Evolutionary conservation across 768 basidiomycete genomes (phyloP).

Genomic region (Cytidiella melzeri): DNA sequence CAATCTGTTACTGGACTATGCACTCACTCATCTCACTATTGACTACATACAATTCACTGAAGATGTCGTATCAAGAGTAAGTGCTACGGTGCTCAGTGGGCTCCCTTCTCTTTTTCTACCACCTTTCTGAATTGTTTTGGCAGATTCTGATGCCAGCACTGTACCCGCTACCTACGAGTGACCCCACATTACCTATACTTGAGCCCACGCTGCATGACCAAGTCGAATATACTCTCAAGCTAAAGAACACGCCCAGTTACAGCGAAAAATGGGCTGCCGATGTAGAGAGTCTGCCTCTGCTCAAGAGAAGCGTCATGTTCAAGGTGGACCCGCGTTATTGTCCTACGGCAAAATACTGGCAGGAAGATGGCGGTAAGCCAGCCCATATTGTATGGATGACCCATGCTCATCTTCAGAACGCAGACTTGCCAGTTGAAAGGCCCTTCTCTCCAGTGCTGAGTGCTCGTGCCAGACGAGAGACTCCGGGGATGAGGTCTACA

Average conservation of each 20-base stretch:
- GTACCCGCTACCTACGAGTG: constrained; percentile 38
- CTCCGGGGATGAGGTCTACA: constrained; percentile 34
- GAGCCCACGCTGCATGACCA: constrained; percentile 5
- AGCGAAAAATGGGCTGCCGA: constrained; percentile 41
- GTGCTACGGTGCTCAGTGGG: neutral
- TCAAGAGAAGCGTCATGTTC: neutral
- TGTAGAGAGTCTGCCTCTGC: constrained; percentile 13
- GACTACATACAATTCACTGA: constrained; percentile 53
- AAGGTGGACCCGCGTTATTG: too few species aligned
- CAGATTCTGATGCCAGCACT: constrained; percentile 39
- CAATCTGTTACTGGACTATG: constrained; percentile 48
- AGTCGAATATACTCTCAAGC: constrained; percentile 1
- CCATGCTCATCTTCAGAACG: too few species aligned
- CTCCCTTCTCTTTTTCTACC: too few species aligned
- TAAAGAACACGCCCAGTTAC: constrained; percentile 26
- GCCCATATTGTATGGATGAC: too few species aligned
- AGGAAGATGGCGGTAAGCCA: too few species aligned
- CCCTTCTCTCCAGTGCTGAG: constrained; percentile 43
- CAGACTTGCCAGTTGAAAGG: constrained; percentile 6
- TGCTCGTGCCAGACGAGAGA: constrained; percentile 39
- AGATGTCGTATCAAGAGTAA: constrained; percentile 40
- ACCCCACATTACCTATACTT: constrained; percentile 44
- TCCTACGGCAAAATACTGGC: too few species aligned
- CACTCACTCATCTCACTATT: constrained; percentile 43
- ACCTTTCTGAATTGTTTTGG: too few species aligned